Percentiles rank a stretch among this genome's conserved stretches.
Conservation (phyloP, 257 asterid genomes). For the Nicotiana benthamiana region DNA sequence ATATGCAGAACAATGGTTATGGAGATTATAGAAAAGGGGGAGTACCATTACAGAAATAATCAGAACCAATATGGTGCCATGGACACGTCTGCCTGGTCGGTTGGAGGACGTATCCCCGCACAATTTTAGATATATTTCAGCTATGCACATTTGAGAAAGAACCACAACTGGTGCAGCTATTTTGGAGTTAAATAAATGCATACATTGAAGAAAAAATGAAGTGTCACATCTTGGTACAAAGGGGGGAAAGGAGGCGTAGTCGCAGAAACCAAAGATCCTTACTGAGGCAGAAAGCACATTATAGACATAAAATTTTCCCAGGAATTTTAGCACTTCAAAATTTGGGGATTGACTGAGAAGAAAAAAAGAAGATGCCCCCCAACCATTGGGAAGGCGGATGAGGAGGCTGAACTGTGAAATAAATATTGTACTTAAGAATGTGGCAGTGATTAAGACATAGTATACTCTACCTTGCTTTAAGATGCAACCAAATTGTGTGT, state of each 20-base stretch:
- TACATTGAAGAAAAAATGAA: neutral
- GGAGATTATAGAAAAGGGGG: neutral
- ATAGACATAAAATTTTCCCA: neutral
- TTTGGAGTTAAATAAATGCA: neutral
- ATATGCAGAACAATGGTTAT: neutral
- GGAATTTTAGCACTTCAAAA: neutral
- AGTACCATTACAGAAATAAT: neutral
- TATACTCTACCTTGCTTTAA: slow-evolving; percentile 64
- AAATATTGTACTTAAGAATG: neutral
- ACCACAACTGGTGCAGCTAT: neutral
- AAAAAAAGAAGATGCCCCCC: neutral
- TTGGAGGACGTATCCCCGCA: neutral
- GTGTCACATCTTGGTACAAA: neutral
- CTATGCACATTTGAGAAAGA: neutral
- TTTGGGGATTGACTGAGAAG: neutral
- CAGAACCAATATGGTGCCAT: neutral
- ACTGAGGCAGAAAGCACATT: neutral
- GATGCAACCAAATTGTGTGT: slow-evolving; percentile 87
- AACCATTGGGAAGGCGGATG: neutral
- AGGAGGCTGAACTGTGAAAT: neutral
- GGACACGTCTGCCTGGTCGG: neutral
- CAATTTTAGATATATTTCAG: neutral
- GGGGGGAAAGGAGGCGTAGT: neutral
- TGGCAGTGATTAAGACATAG: neutral
- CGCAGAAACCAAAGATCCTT: neutral